phyloP scores from a whole-genome alignment of 345 rosid genomes.

The Brassica rapa region DNA sequence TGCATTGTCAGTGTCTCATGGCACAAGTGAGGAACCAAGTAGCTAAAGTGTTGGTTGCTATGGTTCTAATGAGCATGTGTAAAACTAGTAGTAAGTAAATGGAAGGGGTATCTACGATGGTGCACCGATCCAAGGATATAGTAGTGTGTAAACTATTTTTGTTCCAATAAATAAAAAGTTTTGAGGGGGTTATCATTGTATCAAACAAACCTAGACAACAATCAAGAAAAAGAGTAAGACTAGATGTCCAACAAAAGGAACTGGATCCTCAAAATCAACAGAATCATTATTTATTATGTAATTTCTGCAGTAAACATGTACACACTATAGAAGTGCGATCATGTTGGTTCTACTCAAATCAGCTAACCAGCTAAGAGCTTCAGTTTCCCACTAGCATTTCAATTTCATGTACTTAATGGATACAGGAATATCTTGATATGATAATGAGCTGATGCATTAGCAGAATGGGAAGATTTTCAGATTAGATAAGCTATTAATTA shows the following conservation, averaged over 20 bases:
- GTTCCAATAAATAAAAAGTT: slow-evolving; percentile 23
- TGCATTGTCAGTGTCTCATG: slow-evolving; percentile 31
- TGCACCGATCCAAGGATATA: neutral
- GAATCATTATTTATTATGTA: neutral
- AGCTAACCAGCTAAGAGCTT: neutral
- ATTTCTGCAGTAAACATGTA: neutral
- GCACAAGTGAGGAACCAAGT: slow-evolving; percentile 40
- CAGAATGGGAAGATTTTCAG: neutral
- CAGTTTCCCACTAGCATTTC: neutral
- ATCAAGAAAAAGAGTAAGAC: neutral
- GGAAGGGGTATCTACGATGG: neutral
- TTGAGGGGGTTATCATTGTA: slow-evolving; percentile 30
- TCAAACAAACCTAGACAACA: neutral
- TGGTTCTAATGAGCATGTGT: slow-evolving; percentile 45
- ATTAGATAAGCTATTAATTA: neutral
- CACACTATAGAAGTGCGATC: neutral
- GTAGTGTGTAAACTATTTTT: slow-evolving; percentile 14
- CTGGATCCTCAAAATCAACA: neutral
- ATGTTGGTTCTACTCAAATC: neutral
- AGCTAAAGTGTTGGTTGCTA: slow-evolving; percentile 24
- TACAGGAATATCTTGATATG: neutral
- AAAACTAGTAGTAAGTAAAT: slow-evolving; percentile 25
- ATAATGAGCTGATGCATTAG: neutral
- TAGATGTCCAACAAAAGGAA: neutral
- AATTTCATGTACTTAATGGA: neutral